A percentile compares a stretch with the other conserved stretches of the same genome.
phyloP scores from a whole-genome alignment of 345 rosid species.

The Gossypium turneri region DNA sequence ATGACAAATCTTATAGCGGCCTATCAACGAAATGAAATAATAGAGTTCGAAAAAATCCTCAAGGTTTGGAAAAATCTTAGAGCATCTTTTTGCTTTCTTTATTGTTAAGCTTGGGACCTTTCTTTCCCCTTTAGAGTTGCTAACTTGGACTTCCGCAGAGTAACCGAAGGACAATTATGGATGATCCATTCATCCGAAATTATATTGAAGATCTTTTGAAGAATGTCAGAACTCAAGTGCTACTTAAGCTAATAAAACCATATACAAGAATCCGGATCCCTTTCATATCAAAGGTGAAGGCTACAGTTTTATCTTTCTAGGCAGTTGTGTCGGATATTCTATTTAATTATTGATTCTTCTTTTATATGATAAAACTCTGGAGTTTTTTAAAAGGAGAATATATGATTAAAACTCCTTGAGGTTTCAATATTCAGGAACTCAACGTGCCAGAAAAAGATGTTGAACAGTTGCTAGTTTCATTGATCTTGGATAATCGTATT shows the following conservation, averaged over 20 bases:
- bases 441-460: slow-evolving; percentile 95
- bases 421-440: slow-evolving; percentile 52
- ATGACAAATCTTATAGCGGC: slow-evolving; percentile 99
- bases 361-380: background rate
- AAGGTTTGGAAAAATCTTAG: slow-evolving; percentile 46
- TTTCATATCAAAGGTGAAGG: slow-evolving; percentile 72
- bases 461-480: slow-evolving; percentile 78
- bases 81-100: background rate
- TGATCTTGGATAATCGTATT: slow-evolving; percentile 84
- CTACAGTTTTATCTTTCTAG: slow-evolving; percentile 1
- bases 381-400: background rate
- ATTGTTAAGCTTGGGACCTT: background rate
- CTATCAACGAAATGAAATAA: slow-evolving; percentile 88
- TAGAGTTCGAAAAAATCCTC: slow-evolving; percentile 95
- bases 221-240: slow-evolving; percentile 97
- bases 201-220: slow-evolving; percentile 94
- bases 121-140: background rate
- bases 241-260: slow-evolving; percentile 95
- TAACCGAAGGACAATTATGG: slow-evolving; percentile 94
- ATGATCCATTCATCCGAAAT: slow-evolving; percentile 89
- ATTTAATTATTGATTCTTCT: background rate
- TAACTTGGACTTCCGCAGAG: slow-evolving; percentile 35
- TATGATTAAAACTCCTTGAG: slow-evolving; percentile 1
- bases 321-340: background rate
- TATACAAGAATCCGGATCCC: slow-evolving; percentile 90